Percentiles rank a stretch among this genome's conserved stretches.
These are phyloP conservation scores for Neurospora sp. DNA, from an alignment of 495 filamentous ascomycete species.

Conservation along the genomic window DNA sequence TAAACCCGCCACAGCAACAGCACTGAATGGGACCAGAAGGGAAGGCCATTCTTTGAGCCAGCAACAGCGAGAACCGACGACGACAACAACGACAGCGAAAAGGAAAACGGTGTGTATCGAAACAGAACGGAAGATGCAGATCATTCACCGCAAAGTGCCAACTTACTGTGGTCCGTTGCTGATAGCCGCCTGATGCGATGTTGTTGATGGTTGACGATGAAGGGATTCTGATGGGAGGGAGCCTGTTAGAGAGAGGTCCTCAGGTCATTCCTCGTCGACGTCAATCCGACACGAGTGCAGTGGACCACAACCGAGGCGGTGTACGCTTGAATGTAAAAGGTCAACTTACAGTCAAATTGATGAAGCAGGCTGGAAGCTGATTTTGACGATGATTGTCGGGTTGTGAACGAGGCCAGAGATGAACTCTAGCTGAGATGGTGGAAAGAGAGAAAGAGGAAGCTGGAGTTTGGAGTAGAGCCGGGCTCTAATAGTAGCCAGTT, in stretches of 20 bases:
- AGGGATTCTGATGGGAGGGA: neutral
- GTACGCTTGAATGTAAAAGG: neutral
- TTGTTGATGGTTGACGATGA: neutral
- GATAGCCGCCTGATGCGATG: neutral
- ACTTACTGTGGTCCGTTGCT: neutral
- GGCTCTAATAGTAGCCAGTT: neutral
- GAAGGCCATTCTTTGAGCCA: neutral
- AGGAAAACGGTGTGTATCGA: neutral
- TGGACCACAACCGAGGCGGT: neutral
- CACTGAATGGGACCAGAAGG: neutral
- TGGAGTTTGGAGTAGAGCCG: neutral
- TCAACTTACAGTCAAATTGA: neutral
- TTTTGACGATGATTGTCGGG: neutral
- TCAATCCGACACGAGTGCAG: neutral
- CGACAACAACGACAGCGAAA: neutral
- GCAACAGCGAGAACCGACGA: neutral
- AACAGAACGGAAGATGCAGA: neutral
- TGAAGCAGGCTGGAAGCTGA: neutral
- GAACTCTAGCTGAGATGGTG: neutral
- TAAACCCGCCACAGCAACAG: neutral
- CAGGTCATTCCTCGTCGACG: neutral
- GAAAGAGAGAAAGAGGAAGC: neutral
- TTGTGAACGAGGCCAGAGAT: neutral
- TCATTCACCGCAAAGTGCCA: neutral
- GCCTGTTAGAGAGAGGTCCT: neutral